Conservation (phyloP, 345 rosid genomes). For the Durio zibethinus region DNA sequence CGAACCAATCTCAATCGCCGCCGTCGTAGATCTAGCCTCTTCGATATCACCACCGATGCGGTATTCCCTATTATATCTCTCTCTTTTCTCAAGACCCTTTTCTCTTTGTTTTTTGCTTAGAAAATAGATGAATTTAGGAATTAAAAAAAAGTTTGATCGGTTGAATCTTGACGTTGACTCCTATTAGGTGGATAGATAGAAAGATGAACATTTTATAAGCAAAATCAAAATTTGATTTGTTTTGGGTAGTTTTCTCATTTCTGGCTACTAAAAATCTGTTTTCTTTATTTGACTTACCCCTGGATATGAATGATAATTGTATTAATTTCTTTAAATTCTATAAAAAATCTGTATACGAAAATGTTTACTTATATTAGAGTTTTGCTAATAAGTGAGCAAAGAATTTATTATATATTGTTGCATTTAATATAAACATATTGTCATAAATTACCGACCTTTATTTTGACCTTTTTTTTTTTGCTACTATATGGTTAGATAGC, state of each 20-base stretch:
- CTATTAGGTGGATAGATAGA: not conserved
- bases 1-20: conserved; percentile 81
- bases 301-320: not conserved
- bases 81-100: not conserved
- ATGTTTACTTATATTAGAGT: not conserved
- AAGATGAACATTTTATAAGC: not conserved
- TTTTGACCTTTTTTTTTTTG: not conserved
- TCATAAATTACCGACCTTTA: not conserved
- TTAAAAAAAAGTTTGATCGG: not conserved
- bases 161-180: not conserved
- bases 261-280: not conserved
- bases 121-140: not conserved
- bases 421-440: not conserved
- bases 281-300: not conserved
- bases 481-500: conserved; percentile 40
- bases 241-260: not conserved
- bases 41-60: conserved; percentile 81
- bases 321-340: not conserved
- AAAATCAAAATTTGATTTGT: not conserved
- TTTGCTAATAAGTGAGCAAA: not conserved
- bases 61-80: conserved; percentile 31
- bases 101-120: not conserved
- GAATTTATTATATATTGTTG: not conserved
- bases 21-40: conserved; percentile 87
- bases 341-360: not conserved